A percentile compares a stretch with the other conserved stretches of the same genome.
Evolutionary conservation across 495 filamentous ascomycete species (phyloP).

Genomic region (Thermochaetoides thermophila): DNA sequence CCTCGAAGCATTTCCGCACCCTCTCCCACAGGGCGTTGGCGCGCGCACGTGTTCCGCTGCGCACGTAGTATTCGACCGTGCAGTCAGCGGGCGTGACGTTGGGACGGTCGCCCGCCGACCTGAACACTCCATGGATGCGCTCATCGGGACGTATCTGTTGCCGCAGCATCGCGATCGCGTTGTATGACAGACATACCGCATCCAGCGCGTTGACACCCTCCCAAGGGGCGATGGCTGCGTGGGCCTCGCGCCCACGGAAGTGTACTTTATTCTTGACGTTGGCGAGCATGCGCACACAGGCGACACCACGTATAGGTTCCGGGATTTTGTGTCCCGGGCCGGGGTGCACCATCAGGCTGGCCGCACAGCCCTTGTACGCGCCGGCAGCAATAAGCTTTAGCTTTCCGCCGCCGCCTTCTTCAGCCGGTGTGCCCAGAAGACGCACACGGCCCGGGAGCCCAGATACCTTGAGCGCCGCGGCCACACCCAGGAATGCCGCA

Average conservation of each 20-base stretch:
- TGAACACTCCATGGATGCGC: constrained; percentile 19
- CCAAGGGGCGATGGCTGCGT: constrained; percentile 50
- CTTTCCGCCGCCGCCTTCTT: constrained; percentile 44
- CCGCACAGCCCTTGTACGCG: constrained; percentile 33
- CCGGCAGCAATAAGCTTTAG: constrained; percentile 33
- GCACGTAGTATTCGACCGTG: constrained; percentile 40
- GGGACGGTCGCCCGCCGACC: constrained; percentile 15
- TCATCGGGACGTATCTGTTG: constrained; percentile 38
- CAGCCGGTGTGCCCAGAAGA: constrained; percentile 54
- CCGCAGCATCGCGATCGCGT: constrained; percentile 44
- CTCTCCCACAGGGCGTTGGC: constrained; percentile 33
- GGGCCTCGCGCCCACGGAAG: constrained; percentile 35
- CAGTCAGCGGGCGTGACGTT: constrained; percentile 40
- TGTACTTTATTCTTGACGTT: constrained; percentile 34
- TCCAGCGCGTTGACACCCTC: constrained; percentile 51
- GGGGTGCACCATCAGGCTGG: constrained; percentile 41
- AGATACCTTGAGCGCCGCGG: constrained; percentile 33
- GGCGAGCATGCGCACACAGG: constrained; percentile 34
- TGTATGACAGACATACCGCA: constrained; percentile 46
- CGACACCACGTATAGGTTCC: constrained; percentile 14
- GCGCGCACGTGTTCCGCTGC: constrained; percentile 28
- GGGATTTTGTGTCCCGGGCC: constrained; percentile 22
- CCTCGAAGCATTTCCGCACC: constrained; percentile 41
- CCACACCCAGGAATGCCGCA: constrained; percentile 42
- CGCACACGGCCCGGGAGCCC: constrained; percentile 39